Base-by-base conservation (phyloP, 208 protist species). In the Wallacemonas sp. region DNA sequence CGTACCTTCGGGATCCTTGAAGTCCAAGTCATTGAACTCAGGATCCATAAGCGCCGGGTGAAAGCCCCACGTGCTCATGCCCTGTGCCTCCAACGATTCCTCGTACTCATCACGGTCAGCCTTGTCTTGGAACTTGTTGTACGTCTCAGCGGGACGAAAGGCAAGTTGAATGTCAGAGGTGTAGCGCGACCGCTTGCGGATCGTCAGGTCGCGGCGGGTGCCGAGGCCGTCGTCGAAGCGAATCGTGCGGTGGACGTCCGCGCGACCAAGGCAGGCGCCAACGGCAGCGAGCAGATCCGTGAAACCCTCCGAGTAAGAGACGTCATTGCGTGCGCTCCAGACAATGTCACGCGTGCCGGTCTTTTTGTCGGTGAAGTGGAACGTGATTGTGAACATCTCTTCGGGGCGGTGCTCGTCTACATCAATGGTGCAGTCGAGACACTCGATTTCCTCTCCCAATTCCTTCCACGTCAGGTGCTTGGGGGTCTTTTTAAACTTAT, bases 381-480 rank as follows among this genome's bases (percentile, higher is more conserved):
- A 96, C 13, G 39, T 71, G 42, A 96, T 89, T 19, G 84, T 91
- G 61, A 91, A 96, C 30, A 96, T 76, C 63, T 96, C 85, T 70
- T 96, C 87, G 13, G 90, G 90, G 21, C 87, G 76, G 73, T 96
- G 85, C 60, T 88, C 76, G 54, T 96, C 87, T 52, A 87, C 62
- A n/a, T 93, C 83, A 61, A 96, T 93, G 21, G 77, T 55, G 69
- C 90, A 96, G 66, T 96, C 90, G 65, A 96, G 54, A 64, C 87
- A 96, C 68, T 96, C 81, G 60, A 96, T 90, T 44, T 96, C 87
- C 62, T 96, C 78, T 5, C 87, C 90, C 17, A 96, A 71, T 62
- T 96, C 84, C 26, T 82, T 78, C 90, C 90, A 96, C 12, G 85
- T 91, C 29, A 96, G 63, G 73, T 96, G 90, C 53, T 92, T 93